Base-by-base conservation (phyloP, 805 yeast species). In the Nakazawaea siamensis region DNA sequence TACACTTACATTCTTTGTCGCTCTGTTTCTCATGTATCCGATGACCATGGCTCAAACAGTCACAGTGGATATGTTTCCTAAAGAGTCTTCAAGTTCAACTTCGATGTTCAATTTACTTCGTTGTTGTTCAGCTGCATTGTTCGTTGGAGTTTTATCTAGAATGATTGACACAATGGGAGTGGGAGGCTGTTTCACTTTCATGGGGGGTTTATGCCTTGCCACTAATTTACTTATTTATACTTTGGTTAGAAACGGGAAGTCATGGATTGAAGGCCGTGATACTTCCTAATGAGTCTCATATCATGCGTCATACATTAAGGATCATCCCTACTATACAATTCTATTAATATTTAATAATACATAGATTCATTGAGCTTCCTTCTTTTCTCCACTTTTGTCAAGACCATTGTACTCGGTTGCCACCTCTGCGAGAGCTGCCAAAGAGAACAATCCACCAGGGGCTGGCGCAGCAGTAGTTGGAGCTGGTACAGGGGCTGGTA, bases 121-220 rank as follows among this genome's bases (percentile, higher is more conserved):
- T 43, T 82, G 92, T 47, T 51, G 66, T 17, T 41, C 70, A 16
- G 77, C 76, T 12, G 92, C 88, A 0, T 61, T 69, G 1, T 71
- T 76, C 15, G 60, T 76, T 18, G 88, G 78, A 0, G 74, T 70
- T 0, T 57, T 80, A 20, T 67, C 72, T 21, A 61, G 56, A 28
- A 76, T 82, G 83, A 56, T 63, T 11, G 39, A 40, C 1, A 39
- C 58, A 2, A 58, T 83, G 67, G 71, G 74, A 0, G 58, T 70
- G 13, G 90, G 90, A 1, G 86, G 90, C 14, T 66, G 78, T 5
- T 80, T 71, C 46, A 76, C 88, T 0, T 60, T 82, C 14, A 49
- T 77, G 58, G 73, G 75, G 2, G 73, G 57, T 0, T 33, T 74
- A 1, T 61, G 69, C 4, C 18, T 50, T 5, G 16, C 47, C 3